Conservation (phyloP, 148 eudicot genomes). For the Rhododendron mucronatum region DNA sequence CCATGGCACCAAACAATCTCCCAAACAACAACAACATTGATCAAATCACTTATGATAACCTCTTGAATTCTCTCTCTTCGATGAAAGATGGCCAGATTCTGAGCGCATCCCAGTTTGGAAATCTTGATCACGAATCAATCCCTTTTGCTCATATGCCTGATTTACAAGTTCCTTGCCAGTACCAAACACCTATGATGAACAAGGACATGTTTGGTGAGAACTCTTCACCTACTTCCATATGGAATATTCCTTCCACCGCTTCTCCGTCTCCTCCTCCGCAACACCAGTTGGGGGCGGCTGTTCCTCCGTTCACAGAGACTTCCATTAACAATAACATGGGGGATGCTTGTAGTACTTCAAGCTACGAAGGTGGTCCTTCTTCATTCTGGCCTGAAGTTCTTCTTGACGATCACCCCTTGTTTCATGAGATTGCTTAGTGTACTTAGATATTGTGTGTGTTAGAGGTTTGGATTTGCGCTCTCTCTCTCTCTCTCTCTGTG, state of each 20-base stretch:
- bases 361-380: slow-evolving; percentile 24
- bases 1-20: slow-evolving; percentile 15
- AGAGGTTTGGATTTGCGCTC: slow-evolving; percentile 14
- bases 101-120: slow-evolving; percentile 6
- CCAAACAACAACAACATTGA: slow-evolving; percentile 36
- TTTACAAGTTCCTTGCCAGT: slow-evolving; percentile 33
- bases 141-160: slow-evolving; percentile 55
- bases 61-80: slow-evolving; percentile 44
- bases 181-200: slow-evolving; percentile 6
- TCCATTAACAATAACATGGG: slow-evolving; percentile 17
- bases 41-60: slow-evolving; percentile 34
- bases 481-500: slow-evolving; percentile 7
- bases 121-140: slow-evolving; percentile 12
- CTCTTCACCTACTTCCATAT: slow-evolving; percentile 32
- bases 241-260: slow-evolving; percentile 23
- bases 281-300: slow-evolving; percentile 19
- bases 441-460: not conserved
- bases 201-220: slow-evolving; percentile 28
- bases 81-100: slow-evolving; percentile 26
- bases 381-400: slow-evolving; percentile 71
- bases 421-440: slow-evolving; percentile 50
- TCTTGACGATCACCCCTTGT: slow-evolving; percentile 53
- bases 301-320: slow-evolving; percentile 20
- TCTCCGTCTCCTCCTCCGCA: slow-evolving; percentile 32
- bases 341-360: slow-evolving; percentile 41